phyloP scores from a whole-genome alignment of 495 filamentous ascomycete species.

The Annulohypoxylon nitens region DNA sequence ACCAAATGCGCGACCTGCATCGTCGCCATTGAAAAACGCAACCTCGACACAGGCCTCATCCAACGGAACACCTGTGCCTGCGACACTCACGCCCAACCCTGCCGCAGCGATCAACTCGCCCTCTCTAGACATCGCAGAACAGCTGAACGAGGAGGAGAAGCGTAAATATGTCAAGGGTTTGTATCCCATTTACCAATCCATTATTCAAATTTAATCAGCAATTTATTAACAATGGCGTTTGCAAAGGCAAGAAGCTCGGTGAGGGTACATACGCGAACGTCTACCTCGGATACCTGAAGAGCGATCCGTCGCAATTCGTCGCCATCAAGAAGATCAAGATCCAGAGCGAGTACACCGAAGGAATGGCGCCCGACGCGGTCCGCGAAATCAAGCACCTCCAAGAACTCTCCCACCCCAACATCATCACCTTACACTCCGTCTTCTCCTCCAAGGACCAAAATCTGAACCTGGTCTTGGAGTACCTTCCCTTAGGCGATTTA shows the following conservation, averaged over 20 bases:
- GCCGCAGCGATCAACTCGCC: conserved; percentile 40
- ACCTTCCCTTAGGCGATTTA: conserved; percentile 88
- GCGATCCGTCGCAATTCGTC: conserved; percentile 75
- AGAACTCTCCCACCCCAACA: conserved; percentile 95
- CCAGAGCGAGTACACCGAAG: conserved; percentile 83
- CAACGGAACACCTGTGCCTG: conserved; percentile 50
- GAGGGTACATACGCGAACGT: conserved; percentile 98
- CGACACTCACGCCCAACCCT: conserved; percentile 46
- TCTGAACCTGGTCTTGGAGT: conserved; percentile 94
- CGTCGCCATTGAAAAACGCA: conserved; percentile 51
- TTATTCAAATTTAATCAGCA: background rate
- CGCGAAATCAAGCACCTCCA: conserved; percentile 95
- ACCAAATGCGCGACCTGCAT: conserved; percentile 40
- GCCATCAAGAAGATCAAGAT: conserved; percentile 99
- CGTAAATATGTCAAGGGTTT: conserved; percentile 90
- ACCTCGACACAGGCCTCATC: conserved; percentile 51
- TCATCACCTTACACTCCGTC: conserved; percentile 90
- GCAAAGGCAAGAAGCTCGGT: conserved; percentile 85
- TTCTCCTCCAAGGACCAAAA: conserved; percentile 93
- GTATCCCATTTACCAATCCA: background rate
- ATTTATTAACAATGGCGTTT: conserved; percentile 22
- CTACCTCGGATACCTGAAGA: conserved; percentile 82
- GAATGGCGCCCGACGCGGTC: conserved; percentile 91
- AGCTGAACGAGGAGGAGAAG: conserved; percentile 89
- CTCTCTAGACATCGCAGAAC: conserved; percentile 76